Conservation (phyloP, 352 stramenopile genomes). For the Pelagophyceae sp. region DNA sequence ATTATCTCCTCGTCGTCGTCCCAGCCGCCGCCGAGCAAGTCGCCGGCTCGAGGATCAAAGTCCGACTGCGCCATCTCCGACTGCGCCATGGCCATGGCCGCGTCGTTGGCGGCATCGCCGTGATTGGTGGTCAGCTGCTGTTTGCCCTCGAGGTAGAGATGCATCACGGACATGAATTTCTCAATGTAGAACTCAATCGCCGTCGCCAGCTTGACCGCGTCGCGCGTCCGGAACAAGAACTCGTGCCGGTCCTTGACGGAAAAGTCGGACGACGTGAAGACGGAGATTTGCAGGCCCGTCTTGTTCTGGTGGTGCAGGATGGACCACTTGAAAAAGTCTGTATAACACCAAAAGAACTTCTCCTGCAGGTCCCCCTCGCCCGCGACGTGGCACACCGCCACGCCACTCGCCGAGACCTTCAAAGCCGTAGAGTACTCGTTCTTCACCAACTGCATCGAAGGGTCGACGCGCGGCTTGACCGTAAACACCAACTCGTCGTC, state of each 20-base stretch:
- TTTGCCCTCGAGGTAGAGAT: constrained; percentile 35
- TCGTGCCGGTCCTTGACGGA: constrained; percentile 30
- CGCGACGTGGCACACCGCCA: constrained; percentile 24
- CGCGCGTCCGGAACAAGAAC: constrained; percentile 29
- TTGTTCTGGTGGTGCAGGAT: constrained; percentile 27
- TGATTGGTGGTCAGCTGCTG: background rate
- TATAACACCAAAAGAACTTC: constrained; percentile 41
- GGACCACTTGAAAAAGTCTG: constrained; percentile 47
- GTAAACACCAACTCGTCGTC: constrained; percentile 38
- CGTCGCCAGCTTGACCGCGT: constrained; percentile 28
- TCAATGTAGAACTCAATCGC: constrained; percentile 45
- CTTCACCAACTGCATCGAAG: constrained; percentile 20
- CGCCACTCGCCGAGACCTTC: constrained; percentile 33
- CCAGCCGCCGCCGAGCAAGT: constrained; percentile 5
- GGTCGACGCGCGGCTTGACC: constrained; percentile 32
- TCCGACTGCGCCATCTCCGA: background rate
- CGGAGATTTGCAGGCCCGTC: constrained; percentile 33
- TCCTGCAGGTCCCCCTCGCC: constrained; percentile 20
- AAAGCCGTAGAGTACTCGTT: constrained; percentile 33
- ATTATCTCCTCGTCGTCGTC: constrained; percentile 15
- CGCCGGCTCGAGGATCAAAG: constrained; percentile 12
- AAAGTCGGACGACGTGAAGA: constrained; percentile 39
- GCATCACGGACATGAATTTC: constrained; percentile 47
- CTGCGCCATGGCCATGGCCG: constrained; percentile 6
- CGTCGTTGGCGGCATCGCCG: background rate